Percentiles rank a stretch among this genome's conserved stretches.
Evolutionary conservation across 441 rosid species (phyloP).

Genomic region (Jatropha multifida): DNA sequence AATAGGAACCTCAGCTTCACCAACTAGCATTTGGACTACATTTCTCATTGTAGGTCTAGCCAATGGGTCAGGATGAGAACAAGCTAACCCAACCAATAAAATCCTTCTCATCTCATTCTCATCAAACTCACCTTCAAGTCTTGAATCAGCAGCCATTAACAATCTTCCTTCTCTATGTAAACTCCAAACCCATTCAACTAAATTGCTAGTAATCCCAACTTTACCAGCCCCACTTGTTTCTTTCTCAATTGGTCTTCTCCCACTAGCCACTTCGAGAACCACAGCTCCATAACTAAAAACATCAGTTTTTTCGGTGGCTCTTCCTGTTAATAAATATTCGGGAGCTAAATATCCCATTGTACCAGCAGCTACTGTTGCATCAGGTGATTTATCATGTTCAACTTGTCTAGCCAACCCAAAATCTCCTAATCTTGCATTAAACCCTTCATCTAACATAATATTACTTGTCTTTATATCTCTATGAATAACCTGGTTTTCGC

Average conservation of each 20-base stretch:
- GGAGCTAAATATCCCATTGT: constrained; percentile 99
- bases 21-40: constrained; percentile 85
- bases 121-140: constrained; percentile 57
- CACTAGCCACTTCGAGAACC: constrained; percentile 82
- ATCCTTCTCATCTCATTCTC: constrained; percentile 66
- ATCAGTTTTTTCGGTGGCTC: constrained; percentile 88
- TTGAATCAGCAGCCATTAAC: constrained; percentile 60
- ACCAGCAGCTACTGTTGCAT: constrained; percentile 94
- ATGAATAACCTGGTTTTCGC: constrained; percentile 93
- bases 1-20: constrained; percentile 78
- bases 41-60: constrained; percentile 79
- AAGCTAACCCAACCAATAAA: constrained; percentile 78
- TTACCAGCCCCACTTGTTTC: constrained; percentile 38
- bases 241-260: constrained; percentile 85
- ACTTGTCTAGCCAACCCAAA: constrained; percentile 86
- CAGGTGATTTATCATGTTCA: constrained; percentile 88
- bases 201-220: constrained; percentile 48
- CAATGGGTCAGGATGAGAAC: constrained; percentile 91
- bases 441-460: constrained; percentile 83
- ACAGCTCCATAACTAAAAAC: constrained; percentile 95
- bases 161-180: constrained; percentile 78
- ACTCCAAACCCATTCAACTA: constrained; percentile 98
- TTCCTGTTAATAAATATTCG: constrained; percentile 80
- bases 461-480: constrained; percentile 90
- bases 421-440: constrained; percentile 86